phyloP scores from a whole-genome alignment of 345 rosid genomes.

The Luvunga scandens region DNA sequence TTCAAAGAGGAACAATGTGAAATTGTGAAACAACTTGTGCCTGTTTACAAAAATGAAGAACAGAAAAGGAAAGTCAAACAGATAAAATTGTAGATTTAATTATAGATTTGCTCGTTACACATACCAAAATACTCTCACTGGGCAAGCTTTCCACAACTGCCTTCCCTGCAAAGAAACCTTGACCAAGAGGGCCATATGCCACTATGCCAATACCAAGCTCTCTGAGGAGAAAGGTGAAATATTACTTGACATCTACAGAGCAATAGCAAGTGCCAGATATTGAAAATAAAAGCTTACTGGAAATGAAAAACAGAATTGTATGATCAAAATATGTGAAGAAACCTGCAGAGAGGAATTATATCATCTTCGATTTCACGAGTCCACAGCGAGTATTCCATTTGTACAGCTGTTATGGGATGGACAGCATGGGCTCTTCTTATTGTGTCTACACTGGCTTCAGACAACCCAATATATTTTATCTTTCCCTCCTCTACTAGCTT shows the following conservation, averaged over 20 bases:
- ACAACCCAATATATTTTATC: constrained; percentile 43
- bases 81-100: background rate
- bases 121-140: constrained; percentile 24
- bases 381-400: constrained; percentile 49
- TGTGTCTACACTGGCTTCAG: constrained; percentile 46
- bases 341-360: constrained; percentile 52
- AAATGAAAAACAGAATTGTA: background rate
- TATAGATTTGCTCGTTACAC: no score
- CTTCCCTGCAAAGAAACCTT: constrained; percentile 42
- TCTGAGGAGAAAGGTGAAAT: constrained; percentile 8
- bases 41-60: background rate
- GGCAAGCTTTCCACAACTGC: constrained; percentile 37
- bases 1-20: no score
- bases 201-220: constrained; percentile 41
- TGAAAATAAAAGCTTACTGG: background rate
- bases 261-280: background rate
- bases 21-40: background rate
- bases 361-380: constrained; percentile 48
- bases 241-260: background rate
- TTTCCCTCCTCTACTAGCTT: constrained; percentile 42
- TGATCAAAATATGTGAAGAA: background rate
- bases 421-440: constrained; percentile 43
- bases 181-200: constrained; percentile 42
- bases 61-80: background rate
- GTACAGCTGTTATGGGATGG: constrained; percentile 46